These are phyloP conservation scores for Capsicum chinense DNA, from an alignment of 257 asterid genomes.

Conservation along the genomic window DNA sequence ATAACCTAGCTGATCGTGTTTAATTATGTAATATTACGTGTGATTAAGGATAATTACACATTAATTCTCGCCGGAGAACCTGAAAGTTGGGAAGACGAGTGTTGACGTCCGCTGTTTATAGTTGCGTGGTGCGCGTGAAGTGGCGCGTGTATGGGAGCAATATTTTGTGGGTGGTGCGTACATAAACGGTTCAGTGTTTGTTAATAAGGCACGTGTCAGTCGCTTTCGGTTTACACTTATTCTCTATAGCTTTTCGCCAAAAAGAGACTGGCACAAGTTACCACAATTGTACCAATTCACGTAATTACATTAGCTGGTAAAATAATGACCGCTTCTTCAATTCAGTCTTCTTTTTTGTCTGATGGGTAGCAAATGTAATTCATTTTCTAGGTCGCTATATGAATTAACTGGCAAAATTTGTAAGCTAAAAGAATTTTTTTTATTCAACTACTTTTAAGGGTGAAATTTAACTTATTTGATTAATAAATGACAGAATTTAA, in stretches of 20 bases:
- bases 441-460: neutral
- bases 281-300: neutral
- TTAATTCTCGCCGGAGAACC: neutral
- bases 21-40: neutral
- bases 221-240: neutral
- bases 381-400: neutral
- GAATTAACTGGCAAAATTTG: neutral
- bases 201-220: neutral
- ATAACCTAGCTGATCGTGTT: neutral
- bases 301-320: neutral
- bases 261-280: neutral
- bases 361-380: neutral
- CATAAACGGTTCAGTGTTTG: neutral
- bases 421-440: neutral
- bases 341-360: neutral
- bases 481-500: neutral
- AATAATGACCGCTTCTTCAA: neutral
- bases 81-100: neutral
- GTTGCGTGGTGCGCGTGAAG: neutral
- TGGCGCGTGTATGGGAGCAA: neutral
- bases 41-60: neutral
- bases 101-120: neutral
- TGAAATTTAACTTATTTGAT: neutral
- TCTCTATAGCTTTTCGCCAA: no score
- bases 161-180: neutral